Percentiles rank a stretch among this genome's conserved stretches.
phyloP scores from a whole-genome alignment of 345 rosid genomes.

The Citrus maxima region DNA sequence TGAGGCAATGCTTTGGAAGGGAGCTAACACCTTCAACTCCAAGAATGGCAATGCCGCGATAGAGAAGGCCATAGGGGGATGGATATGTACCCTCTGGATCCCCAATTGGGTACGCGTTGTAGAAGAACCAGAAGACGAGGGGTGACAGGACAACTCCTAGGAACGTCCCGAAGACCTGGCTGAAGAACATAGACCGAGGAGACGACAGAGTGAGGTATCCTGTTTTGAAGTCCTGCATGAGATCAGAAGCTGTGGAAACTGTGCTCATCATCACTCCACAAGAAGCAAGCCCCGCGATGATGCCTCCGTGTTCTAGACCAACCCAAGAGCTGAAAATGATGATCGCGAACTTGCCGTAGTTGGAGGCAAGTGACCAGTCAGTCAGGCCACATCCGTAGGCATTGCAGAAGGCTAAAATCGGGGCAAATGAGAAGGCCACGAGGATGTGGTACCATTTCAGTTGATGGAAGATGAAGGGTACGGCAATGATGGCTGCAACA shows the following conservation, averaged over 20 bases:
- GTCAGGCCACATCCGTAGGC: constrained; percentile 89
- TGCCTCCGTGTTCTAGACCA: constrained; percentile 58
- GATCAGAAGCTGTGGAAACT: constrained; percentile 94
- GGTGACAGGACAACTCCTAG: constrained; percentile 70
- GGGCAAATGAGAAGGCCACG: constrained; percentile 66
- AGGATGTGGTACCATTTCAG: constrained; percentile 73
- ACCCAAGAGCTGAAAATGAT: constrained; percentile 81
- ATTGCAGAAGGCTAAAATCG: constrained; percentile 81
- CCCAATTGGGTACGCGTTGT: constrained; percentile 70
- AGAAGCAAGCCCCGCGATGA: constrained; percentile 75
- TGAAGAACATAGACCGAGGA: constrained; percentile 81
- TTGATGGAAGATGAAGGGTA: constrained; percentile 72
- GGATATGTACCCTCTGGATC: constrained; percentile 65
- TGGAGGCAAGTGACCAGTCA: constrained; percentile 89
- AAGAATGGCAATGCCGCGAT: constrained; percentile 75
- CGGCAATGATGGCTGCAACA: constrained; percentile 37
- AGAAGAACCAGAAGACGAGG: constrained; percentile 79
- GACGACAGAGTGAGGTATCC: constrained; percentile 89
- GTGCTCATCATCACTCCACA: constrained; percentile 97
- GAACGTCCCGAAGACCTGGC: constrained; percentile 77
- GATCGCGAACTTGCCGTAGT: constrained; percentile 80
- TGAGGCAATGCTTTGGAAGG: constrained; percentile 71
- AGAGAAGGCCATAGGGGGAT: constrained; percentile 67
- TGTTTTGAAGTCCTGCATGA: constrained; percentile 91
- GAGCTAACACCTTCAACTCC: constrained; percentile 66